Percentiles rank a stretch among this genome's conserved stretches.
phyloP scores from a whole-genome alignment of 768 basidiomycete genomes.

The Naganishia onofrii region DNA sequence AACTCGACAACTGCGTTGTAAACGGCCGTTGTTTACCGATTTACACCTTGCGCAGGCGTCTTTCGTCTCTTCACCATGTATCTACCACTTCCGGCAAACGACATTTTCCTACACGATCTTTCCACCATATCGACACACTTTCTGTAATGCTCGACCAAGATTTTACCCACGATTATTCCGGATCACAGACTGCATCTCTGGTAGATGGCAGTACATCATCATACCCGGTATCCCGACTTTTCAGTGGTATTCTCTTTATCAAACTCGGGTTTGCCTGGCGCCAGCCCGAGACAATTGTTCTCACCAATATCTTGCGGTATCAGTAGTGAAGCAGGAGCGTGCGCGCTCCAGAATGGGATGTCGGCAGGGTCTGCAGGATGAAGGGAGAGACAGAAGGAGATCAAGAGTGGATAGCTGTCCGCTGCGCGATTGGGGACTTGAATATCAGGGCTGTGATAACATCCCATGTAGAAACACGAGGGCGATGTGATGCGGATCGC shows the following conservation, averaged over 20 bases:
- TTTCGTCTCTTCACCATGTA: background rate
- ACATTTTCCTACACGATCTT: background rate
- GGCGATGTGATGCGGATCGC: conserved; percentile 2
- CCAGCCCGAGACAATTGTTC: background rate
- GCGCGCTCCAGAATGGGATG: background rate
- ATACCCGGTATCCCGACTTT: background rate
- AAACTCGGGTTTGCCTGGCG: background rate
- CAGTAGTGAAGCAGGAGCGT: background rate
- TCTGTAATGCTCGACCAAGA: background rate
- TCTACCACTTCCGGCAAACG: background rate
- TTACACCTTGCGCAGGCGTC: background rate
- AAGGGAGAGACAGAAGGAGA: background rate
- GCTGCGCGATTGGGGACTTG: background rate
- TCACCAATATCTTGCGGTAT: background rate
- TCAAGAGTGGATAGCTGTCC: background rate
- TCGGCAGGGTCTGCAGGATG: background rate
- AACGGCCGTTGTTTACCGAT: background rate
- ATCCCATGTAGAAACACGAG: background rate
- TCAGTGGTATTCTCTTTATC: background rate
- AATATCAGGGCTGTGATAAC: conserved; percentile 9
- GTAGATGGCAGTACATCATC: background rate
- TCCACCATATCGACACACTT: background rate
- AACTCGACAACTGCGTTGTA: conserved; percentile 48
- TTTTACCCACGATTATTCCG: background rate
- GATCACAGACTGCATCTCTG: background rate